Evolutionary conservation across 2,329 filamentous ascomycete species (phyloP), one percentile per base, ranked within the genome.

Genomic region (Exserohilum rostratum): DNA sequence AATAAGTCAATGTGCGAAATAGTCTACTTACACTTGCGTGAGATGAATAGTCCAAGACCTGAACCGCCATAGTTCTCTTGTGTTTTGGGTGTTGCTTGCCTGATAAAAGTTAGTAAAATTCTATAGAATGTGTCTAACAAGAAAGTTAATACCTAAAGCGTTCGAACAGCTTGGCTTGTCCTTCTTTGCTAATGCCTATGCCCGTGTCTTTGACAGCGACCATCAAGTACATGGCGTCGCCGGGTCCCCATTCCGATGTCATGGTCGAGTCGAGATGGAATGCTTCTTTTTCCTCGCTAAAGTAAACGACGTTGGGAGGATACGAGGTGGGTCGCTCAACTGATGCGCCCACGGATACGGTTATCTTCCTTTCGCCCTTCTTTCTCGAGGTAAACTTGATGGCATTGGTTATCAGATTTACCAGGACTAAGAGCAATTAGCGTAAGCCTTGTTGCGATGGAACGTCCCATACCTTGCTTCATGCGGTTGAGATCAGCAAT

Each of bases 381-480:
- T 77, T 76, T 49, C 68, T 73, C 2, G 70, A 58, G 0, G 78
- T 81, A 55, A 81, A 81, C 38, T 81, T 81, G 50, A 81, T 77
- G 0, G 77, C 75, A 46, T 80, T 80, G 2, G 79, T 80, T 11
- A 81, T 71, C 1, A 80, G 58, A 17, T 76, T 76, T 29, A 76
- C 72, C 39, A 80, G 51, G 2, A 81, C 76, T 71, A 25, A 7
- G 11, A 30, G 7, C 7, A 7, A 34, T 71, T 34, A 71, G 60
- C 27, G n/a, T 13, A 5, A 37, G 4, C 3, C n/a, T 29, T 6
- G 1, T 2, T 7, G 17, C 11, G 1, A 3, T 0, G 0, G 5
- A 13, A 12, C 2, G 12, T 18, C 9, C 17, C 3, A 42, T 64
- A 70, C 69, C 69, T 67, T 75, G 71, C 46, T 72, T 73, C 70